Base-by-base conservation (phyloP, 2,329 filamentous ascomycete genomes). In the Sclerotinia nivalis region DNA sequence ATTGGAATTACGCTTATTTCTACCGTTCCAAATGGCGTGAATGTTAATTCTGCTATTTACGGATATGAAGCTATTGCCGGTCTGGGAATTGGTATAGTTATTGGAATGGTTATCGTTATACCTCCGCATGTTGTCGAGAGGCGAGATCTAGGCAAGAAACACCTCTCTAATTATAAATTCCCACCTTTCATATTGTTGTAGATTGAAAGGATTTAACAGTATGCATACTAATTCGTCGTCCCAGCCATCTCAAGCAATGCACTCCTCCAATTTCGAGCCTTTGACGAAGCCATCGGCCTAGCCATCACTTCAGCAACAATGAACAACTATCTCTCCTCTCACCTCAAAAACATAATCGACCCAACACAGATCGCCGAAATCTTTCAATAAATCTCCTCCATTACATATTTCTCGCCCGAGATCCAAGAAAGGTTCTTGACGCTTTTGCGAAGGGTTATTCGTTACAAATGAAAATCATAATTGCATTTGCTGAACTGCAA, bases 261-360 rank as follows among this genome's bases (percentile, higher is more conserved):
- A 18, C 12, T 59, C 1, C 34, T 58, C 4, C 65, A 67, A 67
- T 56, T 50, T 20, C 25, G 65, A 9, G 40, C 40, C 6, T 25
- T 67, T 2, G 65, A 52, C 1, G 54, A n/a, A 15, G 65, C 65
- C 0, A 59, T 67, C 1, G 65, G 65, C 47, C 13, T 67, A 18
- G 65, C 40, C 12, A 50, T 59, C 4, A 58, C 52, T 2, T 28
- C n/a, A 9, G 40, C 25, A 5, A 8, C 40, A 20, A 56, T 67
- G 65, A 59, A 59, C 6, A 56, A 56, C 25, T 67, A 56, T 49
- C 31, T 67, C 9, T 47, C 52, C 3, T 45, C 50, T 5, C 50
- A 59, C 10, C 40, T 67, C 8, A 31, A 22, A 34, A 2, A 49
- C 28, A 34, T 25, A 10, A 25, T 49, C 12, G 15, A n/a, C 1